Evolutionary conservation across 768 basidiomycete species (phyloP).

Genomic region (Auriscalpium orientale): DNA sequence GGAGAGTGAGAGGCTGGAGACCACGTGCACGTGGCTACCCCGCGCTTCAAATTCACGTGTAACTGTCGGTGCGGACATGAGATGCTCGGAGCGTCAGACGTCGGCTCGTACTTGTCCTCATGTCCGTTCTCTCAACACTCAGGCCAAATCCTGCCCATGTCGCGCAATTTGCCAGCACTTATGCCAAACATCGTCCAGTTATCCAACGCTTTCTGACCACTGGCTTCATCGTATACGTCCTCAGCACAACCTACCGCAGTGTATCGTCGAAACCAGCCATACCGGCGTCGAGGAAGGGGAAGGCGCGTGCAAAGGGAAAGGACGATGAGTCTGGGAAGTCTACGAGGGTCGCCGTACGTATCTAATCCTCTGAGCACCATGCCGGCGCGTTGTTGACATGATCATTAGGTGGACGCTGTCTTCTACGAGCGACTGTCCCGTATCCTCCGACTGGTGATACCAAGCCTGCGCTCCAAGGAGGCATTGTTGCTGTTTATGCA

Average conservation of each 20-base stretch:
- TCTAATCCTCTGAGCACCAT: neutral
- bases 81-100: too few relatives aligned
- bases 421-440: constrained; percentile 77
- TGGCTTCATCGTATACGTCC: constrained; percentile 63
- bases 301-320: constrained; percentile 29
- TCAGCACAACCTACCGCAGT: constrained; percentile 54
- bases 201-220: constrained; percentile 67
- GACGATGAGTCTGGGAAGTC: constrained; percentile 33
- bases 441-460: constrained; percentile 85
- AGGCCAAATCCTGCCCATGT: constrained; percentile 30
- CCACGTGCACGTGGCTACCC: neutral
- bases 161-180: constrained; percentile 40
- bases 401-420: constrained; percentile 71
- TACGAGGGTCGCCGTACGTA: constrained; percentile 61
- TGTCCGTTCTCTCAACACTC: constrained; percentile 24
- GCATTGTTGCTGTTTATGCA: constrained; percentile 83
- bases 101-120: constrained; percentile 3
- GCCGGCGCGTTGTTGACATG: neutral
- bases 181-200: constrained; percentile 56
- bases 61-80: too few relatives aligned
- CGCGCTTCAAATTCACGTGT: neutral
- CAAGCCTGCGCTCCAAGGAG: constrained; percentile 78
- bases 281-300: constrained; percentile 23
- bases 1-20: neutral
- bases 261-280: constrained; percentile 38